These are phyloP conservation scores for Myriosclerotinia curreyana DNA, from an alignment of 2,329 filamentous ascomycete genomes.

Conservation along the genomic window DNA sequence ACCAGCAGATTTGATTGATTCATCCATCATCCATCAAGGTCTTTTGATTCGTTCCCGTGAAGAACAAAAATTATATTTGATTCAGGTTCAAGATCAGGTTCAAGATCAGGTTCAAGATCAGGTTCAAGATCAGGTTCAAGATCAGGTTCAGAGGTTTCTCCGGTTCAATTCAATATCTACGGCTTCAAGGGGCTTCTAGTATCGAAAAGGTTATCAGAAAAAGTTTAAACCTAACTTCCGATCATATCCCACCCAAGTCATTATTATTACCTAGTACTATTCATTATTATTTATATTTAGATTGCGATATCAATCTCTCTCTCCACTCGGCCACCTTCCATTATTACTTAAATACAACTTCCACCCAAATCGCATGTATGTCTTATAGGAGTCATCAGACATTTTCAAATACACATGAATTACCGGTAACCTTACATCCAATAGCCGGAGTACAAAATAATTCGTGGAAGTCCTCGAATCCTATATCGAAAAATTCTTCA, in stretches of 20 bases:
- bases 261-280: no score
- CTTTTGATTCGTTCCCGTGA: slow-evolving; percentile 8
- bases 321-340: background rate
- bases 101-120: background rate
- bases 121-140: no score
- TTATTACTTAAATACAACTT: background rate
- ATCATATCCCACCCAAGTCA: background rate
- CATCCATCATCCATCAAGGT: background rate
- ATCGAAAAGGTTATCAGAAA: background rate
- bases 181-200: no score
- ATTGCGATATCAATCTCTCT: slow-evolving; percentile 8
- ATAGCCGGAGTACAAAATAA: slow-evolving; percentile 22
- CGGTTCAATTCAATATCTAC: no score
- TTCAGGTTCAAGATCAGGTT: slow-evolving; percentile 1
- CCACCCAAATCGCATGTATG: slow-evolving; percentile 34
- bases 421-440: no score
- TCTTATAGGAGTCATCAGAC: slow-evolving; percentile 34
- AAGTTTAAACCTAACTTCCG: background rate
- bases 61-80: background rate
- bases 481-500: slow-evolving; percentile 28
- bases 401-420: slow-evolving; percentile 18
- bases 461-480: slow-evolving; percentile 31
- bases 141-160: no score
- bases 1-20: background rate
- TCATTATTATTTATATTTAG: background rate